Evolutionary conservation across 257 asterid genomes (phyloP), one percentile per base, ranked within the genome.

Genomic region (Lantana camara): DNA sequence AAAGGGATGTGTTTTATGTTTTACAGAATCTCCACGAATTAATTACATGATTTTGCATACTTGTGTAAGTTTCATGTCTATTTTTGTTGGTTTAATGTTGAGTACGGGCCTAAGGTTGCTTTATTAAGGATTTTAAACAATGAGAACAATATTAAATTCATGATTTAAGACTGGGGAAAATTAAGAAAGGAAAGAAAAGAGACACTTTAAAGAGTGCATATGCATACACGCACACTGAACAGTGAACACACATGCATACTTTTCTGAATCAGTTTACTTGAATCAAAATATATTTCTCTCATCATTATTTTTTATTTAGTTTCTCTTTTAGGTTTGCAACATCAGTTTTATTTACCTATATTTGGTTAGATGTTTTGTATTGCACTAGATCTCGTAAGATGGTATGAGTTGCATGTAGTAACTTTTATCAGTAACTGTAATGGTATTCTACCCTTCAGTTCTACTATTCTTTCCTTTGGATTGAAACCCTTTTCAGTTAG

Each of bases 21-120:
- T 34, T 16, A 49, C 29, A 21, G 16, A 13, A 44, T 58, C 24
- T 20, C 19, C 37, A 21, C 9, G 73, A 59, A 42, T 34, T 51
- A 51, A 40, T n/a, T 29, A 7, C 51, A 23, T 32, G 30, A 58
- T 45, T 57, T n/a, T 9, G 52, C 48, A 57, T 57, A n/a, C 60
- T 65, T 35, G 42, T 7, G 24, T 50, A 20, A 45, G 54, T 24
- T 29, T 20, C 19, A 37, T 5, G 21, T 63, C 44, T 41, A 50
- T 32, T 23, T 13, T 51, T 19, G 14, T 3, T 59, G 29, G 30
- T 51, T 27, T 42, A 27, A 27, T 42, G 27, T 38, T n/a, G 35
- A 55, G 27, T 47, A 64, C 59, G 5, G 13, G 22, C n/a, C n/a
- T n/a, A n/a, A n/a, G n/a, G n/a, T n/a, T n/a, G n/a, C n/a, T n/a